These are phyloP conservation scores for Trichoderma sp. DNA, from an alignment of 2,329 filamentous ascomycete species.

Conservation along the genomic window DNA sequence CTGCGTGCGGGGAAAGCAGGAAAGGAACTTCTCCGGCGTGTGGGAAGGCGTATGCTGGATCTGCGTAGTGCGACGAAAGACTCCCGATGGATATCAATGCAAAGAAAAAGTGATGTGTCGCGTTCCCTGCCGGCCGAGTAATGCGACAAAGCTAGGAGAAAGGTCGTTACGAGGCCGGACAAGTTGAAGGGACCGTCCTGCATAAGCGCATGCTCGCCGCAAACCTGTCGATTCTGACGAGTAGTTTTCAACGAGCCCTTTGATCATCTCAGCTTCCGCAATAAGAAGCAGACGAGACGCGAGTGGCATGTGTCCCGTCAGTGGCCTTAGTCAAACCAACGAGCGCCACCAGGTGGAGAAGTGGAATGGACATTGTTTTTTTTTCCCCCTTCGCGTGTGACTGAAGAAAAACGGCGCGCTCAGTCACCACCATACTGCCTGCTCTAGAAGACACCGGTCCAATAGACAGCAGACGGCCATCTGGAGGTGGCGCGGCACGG, in stretches of 20 bases:
- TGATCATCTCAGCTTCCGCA: conserved; percentile 9
- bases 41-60: conserved; percentile 16
- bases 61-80: conserved; percentile 7
- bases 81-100: conserved; percentile 4
- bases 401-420: conserved; percentile 3
- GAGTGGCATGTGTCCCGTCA: conserved; percentile 10
- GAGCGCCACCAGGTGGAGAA: conserved; percentile 14
- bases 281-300: conserved; percentile 10
- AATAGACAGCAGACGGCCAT: conserved; percentile 11
- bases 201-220: conserved; percentile 16
- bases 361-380: not conserved
- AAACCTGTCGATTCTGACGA: conserved; percentile 9
- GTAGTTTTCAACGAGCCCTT: conserved; percentile 5
- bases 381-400: conserved; percentile 8
- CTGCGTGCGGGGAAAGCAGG: conserved; percentile 15
- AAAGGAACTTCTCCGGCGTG: conserved; percentile 13
- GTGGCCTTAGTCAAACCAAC: not conserved
- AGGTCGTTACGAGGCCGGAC: conserved; percentile 13
- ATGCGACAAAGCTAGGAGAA: conserved; percentile 9
- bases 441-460: conserved; percentile 16
- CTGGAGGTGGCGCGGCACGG: conserved; percentile 41
- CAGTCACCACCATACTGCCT: conserved; percentile 13
- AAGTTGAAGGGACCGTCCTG: conserved; percentile 1
- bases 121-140: conserved; percentile 11
- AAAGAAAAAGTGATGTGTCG: conserved; percentile 20